Conservation (phyloP, 2,329 filamentous ascomycete genomes). For the Fusarium ambrosium region DNA sequence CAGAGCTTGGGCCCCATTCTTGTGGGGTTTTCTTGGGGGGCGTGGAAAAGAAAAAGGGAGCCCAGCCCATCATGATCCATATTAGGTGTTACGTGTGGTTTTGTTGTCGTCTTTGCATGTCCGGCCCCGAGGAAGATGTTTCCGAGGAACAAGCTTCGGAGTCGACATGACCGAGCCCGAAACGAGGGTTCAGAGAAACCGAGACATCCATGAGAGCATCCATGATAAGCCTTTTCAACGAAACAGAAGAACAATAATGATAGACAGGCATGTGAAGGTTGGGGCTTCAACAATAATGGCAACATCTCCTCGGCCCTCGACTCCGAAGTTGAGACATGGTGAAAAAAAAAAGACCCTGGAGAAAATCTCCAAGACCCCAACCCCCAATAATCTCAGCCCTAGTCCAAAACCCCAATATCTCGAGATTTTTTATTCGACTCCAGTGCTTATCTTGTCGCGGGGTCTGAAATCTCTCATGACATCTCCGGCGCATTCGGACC, state of each 20-base stretch:
- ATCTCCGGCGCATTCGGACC: constrained; percentile 9
- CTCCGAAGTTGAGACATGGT: constrained; percentile 27
- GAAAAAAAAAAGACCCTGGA: neutral
- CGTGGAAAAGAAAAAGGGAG: neutral
- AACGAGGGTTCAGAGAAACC: constrained; percentile 12
- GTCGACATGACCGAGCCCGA: constrained; percentile 25
- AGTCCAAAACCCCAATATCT: constrained; percentile 33
- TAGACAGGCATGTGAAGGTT: constrained; percentile 35
- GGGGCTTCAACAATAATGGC: constrained; percentile 39
- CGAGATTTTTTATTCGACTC: neutral
- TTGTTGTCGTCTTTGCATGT: constrained; percentile 13
- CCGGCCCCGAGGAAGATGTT: constrained; percentile 36
- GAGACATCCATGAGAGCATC: constrained; percentile 13
- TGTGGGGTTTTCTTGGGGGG: constrained; percentile 8
- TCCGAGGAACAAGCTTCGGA: constrained; percentile 36
- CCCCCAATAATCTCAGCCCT: constrained; percentile 40
- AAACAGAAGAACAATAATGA: neutral
- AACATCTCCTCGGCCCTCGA: neutral
- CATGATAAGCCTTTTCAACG: constrained; percentile 7
- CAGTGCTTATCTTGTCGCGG: neutral
- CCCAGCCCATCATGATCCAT: neutral
- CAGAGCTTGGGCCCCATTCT: constrained; percentile 8
- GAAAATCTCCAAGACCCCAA: constrained; percentile 34
- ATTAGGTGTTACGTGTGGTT: neutral
- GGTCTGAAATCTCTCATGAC: neutral